Evolutionary conservation across 2,329 filamentous ascomycete species (phyloP).

Genomic region (Pseudophaeomoniella oleicola): DNA sequence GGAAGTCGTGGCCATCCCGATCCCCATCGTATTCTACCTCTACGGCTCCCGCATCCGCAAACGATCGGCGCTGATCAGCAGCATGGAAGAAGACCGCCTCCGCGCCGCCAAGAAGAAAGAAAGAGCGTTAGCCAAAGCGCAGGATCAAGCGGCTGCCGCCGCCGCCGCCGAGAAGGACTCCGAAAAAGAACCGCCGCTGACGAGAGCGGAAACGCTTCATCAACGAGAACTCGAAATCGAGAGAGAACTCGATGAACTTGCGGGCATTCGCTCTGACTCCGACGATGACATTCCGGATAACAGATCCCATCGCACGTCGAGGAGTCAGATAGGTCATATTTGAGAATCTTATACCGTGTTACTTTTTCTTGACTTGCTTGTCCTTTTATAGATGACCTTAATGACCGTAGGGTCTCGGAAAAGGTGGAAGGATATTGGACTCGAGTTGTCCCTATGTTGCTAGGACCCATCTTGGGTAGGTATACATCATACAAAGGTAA

Average conservation of each 20-base stretch:
- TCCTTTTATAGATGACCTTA: too few relatives aligned
- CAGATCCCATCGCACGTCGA: too few relatives aligned
- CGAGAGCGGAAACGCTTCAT: not conserved
- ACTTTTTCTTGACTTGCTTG: too few relatives aligned
- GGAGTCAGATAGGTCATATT: too few relatives aligned
- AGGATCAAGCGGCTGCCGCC: not conserved
- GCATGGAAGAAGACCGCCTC: constrained; percentile 39
- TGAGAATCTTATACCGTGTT: too few relatives aligned
- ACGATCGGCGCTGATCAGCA: constrained; percentile 40
- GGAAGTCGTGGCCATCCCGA: constrained; percentile 60
- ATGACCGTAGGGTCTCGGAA: too few relatives aligned
- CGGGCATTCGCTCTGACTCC: too few relatives aligned
- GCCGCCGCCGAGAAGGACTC: not conserved
- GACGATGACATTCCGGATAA: too few relatives aligned
- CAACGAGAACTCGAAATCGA: not conserved
- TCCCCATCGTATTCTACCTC: constrained; percentile 63
- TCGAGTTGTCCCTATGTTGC: too few relatives aligned
- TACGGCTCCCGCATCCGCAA: constrained; percentile 42
- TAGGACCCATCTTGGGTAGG: too few relatives aligned
- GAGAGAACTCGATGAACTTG: not conserved
- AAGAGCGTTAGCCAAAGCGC: not conserved
- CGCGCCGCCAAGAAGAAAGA: constrained; percentile 26
- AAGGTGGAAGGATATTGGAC: too few relatives aligned
- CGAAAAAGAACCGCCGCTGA: not conserved
- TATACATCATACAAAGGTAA: too few relatives aligned